Conservation (phyloP, 805 yeast genomes). For the Saturnispora bothae region DNA sequence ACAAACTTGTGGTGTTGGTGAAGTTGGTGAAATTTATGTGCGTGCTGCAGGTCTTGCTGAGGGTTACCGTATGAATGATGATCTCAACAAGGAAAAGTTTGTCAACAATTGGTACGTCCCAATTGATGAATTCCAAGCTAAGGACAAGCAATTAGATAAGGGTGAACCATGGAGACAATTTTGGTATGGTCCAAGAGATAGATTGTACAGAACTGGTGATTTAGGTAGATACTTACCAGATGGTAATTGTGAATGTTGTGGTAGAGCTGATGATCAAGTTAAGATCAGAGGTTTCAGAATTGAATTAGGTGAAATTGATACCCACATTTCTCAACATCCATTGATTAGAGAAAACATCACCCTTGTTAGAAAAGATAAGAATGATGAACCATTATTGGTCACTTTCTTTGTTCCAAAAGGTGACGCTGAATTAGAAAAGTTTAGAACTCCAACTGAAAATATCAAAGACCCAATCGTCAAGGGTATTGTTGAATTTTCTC, state of each 20-base stretch:
- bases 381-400: constrained; percentile 83
- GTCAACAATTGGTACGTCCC: constrained; percentile 85
- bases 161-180: constrained; percentile 60
- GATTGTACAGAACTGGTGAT: constrained; percentile 95
- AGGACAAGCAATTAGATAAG: constrained; percentile 37
- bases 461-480: constrained; percentile 57
- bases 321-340: constrained; percentile 91
- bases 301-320: constrained; percentile 96
- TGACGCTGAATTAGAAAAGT: constrained; percentile 34
- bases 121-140: constrained; percentile 47
- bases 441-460: constrained; percentile 41
- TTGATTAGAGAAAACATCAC: constrained; percentile 88
- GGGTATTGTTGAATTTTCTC: constrained; percentile 68
- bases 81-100: constrained; percentile 77
- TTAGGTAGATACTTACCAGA: constrained; percentile 93
- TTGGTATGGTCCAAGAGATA: constrained; percentile 93
- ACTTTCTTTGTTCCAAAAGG: constrained; percentile 80
- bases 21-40: constrained; percentile 96
- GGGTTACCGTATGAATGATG: constrained; percentile 89
- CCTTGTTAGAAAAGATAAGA: constrained; percentile 81
- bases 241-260: constrained; percentile 96
- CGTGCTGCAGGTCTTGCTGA: constrained; percentile 98
- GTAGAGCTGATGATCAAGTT: constrained; percentile 98
- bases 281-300: constrained; percentile 98
- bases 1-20: constrained; percentile 96